Base-by-base conservation (phyloP, 2,329 filamentous ascomycete species). In the Taxawa tesnikishii region DNA sequence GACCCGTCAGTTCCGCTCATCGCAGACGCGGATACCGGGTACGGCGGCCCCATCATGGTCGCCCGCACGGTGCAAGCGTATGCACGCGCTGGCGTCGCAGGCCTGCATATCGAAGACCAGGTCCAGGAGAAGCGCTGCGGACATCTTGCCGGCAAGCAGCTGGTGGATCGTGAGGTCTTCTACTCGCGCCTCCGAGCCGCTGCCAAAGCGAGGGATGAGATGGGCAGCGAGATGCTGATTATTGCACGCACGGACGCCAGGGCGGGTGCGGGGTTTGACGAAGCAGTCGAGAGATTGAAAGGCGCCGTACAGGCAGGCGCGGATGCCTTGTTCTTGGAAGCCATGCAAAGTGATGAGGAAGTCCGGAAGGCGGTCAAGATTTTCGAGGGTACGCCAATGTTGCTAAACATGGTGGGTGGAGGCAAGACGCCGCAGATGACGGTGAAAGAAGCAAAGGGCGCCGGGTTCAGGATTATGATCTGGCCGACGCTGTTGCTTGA, bases 221-320 rank as follows among this genome's bases (percentile, higher is more conserved):
- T 66, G 17, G 56, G 58, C 8, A 61, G 61, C 11, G 73, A 78
- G 39, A 73, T 79, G 23, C 63, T 79, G 16, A 63, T 79, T 34
- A 78, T 80, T 35, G 74, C 73, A 1, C 62, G 75, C 8, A 79
- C 74, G 0, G 75, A 79, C 42, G 68, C 74, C 1, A 52, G 75
- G 3, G 70, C 73, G 38, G 55, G 59, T 0, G 56, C 63, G 5
- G 73, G 73, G 0, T 78, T 69, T 39, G 68, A 71, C 7, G 70
- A 68, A 42, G 67, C 70, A 2, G 49, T 75, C 6, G 42, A 43
- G 2, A 53, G 73, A 2, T 50, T 79, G 14, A 55, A 54, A 36
- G 58, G 53, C 2, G 73, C 74, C 0, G 64, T 63, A 9, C 28
- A 25, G 9, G 34, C 28, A n/a, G 73, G 74, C 13, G 73, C 73